Evolutionary conservation across 257 asterid species (phyloP), one percentile per base, ranked within the genome.

Genomic region (Ehretia macrophylla): DNA sequence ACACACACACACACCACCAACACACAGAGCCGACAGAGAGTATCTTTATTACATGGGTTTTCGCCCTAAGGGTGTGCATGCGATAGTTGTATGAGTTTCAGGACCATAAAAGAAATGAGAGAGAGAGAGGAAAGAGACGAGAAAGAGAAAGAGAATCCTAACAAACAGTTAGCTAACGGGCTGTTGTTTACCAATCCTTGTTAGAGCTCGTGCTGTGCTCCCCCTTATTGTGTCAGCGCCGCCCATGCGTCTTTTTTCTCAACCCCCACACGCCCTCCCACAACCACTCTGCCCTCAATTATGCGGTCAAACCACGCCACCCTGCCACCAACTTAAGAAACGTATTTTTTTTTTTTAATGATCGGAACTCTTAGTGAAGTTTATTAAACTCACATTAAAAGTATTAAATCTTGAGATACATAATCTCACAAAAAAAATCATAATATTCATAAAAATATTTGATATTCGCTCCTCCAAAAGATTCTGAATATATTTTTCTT

Each of bases 191-290:
- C 57, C 72, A 67, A 59, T 67, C 72, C n/a, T n/a, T n/a, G n/a
- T n/a, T n/a, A n/a, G n/a, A n/a, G n/a, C n/a, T n/a, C n/a, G n/a
- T n/a, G n/a, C n/a, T n/a, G n/a, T n/a, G n/a, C n/a, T 11, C 27
- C 47, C 20, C 60, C 44, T 19, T 20, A 16, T 48, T 16, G 60
- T 68, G 78, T 73, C 78, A 73, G 75, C 78, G 74, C 78, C 38
- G 49, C 52, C 78, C 64, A 51, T 74, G 74, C 74, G 51, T 63
- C 63, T 49, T 58, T 62, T 62, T 63, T 42, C 17, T 16, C 56
- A 14, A 27, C 18, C 21, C 66, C 60, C 52, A 4, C 63, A 9
- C 55, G 0, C 45, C 6, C 44, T 6, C 61, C 32, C n/a, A 50
- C 21, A 13, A 3, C 8, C 23, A 16, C 44, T 19, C 10, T 53